Base-by-base conservation (phyloP, 768 basidiomycete species). In the Arthromyces matolae region DNA sequence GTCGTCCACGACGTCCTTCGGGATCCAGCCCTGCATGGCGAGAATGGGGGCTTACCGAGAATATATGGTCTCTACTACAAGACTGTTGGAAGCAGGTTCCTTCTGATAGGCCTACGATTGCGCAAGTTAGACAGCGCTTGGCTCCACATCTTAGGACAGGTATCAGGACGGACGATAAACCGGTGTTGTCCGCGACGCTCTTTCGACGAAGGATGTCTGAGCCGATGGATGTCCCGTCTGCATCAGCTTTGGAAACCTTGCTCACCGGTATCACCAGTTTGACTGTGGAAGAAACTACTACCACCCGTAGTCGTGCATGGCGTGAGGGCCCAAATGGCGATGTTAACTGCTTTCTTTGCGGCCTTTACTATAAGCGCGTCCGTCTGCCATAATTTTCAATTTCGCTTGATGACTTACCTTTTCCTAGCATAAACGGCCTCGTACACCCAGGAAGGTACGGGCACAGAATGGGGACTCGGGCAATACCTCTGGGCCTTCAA, bases 1-100 rank as follows among this genome's bases (percentile, higher is more conserved):
- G 5, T 18, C 37, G 39, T 3, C 47, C 47, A 12, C 25, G 6
- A 14, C 37, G 22, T 3, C 37, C 37, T 12, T 6, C 2, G 7
- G 13, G 16, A n/a, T 38, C 37, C 12, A n/a, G 7, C 28, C 7
- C 47, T 19, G 31, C 38, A 38, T 40, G 38, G 38, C n/a, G 13
- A 24, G 27, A 41, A 13, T 42, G 37, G 28, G 29, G 29, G 6
- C 23, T 48, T 13, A 41, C 47, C 8, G 27, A 48, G n/a, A 6
- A n/a, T 5, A 48, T 33, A 29, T 48, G 47, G 47, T 7, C 22
- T 31, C 29, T 48, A 14, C 32, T 48, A 13, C 28, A 48, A 19
- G 39, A 48, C 6, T 48, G 47, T 27, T 48, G 47, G 47, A 34
- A 22, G 23, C 16, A 12, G 3, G 18, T 22, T 13, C 39, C 47